Evolutionary conservation across 768 basidiomycete genomes (phyloP).

Genomic region (Paxillus ammoniavirescens): DNA sequence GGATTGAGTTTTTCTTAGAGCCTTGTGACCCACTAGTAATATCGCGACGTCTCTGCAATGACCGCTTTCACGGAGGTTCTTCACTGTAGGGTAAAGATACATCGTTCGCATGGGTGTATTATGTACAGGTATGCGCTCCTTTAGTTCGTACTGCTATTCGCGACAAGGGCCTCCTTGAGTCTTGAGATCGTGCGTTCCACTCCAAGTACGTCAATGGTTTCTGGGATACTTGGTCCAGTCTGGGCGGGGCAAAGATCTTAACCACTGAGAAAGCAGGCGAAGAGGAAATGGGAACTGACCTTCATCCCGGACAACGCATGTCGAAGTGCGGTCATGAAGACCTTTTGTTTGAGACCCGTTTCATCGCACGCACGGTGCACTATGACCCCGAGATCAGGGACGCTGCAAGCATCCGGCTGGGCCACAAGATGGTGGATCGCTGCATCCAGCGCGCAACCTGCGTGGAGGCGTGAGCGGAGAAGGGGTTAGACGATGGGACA

Average conservation of each 20-base stretch:
- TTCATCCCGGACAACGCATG: slow-evolving; percentile 82
- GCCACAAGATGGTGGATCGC: slow-evolving; percentile 4
- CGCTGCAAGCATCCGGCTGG: neutral
- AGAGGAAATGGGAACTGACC: slow-evolving; percentile 40
- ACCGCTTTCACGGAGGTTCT: no score
- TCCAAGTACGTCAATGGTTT: slow-evolving; percentile 40
- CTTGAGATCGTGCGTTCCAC: slow-evolving; percentile 20
- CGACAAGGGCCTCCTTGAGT: slow-evolving; percentile 13
- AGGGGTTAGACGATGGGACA: neutral
- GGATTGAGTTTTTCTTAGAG: no score
- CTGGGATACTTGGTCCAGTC: slow-evolving; percentile 43
- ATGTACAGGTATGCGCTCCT: no score
- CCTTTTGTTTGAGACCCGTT: slow-evolving; percentile 41
- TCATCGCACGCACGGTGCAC: slow-evolving; percentile 46
- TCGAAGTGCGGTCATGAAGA: slow-evolving; percentile 71
- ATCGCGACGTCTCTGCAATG: no score
- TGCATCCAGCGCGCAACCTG: slow-evolving; percentile 10
- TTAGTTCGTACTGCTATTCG: no score
- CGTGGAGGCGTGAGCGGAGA: neutral
- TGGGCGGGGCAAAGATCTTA: slow-evolving; percentile 8
- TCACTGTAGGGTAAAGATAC: no score
- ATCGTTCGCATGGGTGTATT: no score
- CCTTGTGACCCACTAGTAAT: no score
- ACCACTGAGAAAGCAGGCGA: neutral
- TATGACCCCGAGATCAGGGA: slow-evolving; percentile 31